These are phyloP conservation scores for Pestalotiopsis fici DNA, from an alignment of 2,329 filamentous ascomycete species.

Conservation along the genomic window DNA sequence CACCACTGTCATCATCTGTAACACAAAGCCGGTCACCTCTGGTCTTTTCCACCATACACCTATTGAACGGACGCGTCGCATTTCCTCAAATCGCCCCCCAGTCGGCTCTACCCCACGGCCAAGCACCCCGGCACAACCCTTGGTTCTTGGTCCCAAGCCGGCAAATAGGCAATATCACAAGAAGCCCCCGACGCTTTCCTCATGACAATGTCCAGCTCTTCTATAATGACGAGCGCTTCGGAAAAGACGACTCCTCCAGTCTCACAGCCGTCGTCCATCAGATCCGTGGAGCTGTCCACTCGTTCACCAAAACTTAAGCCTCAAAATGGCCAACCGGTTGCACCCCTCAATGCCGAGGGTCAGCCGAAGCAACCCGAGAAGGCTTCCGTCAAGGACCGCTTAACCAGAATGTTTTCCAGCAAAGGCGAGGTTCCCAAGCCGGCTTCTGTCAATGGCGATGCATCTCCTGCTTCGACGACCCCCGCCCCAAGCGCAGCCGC, in stretches of 20 bases:
- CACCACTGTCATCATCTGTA: constrained; percentile 16
- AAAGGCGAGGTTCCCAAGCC: constrained; percentile 48
- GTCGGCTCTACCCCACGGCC: constrained; percentile 8
- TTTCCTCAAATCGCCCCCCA: neutral
- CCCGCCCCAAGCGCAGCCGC: constrained; percentile 27
- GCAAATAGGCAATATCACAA: neutral
- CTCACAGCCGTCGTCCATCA: constrained; percentile 33
- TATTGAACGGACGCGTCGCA: neutral
- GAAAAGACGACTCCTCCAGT: constrained; percentile 29
- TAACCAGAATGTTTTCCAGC: constrained; percentile 66
- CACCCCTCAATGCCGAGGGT: constrained; percentile 28
- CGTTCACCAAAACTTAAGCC: constrained; percentile 28
- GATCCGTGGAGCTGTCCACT: constrained; percentile 29
- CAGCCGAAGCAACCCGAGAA: constrained; percentile 49
- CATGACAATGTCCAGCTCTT: constrained; percentile 10
- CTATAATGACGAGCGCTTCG: constrained; percentile 32
- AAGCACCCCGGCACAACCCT: constrained; percentile 3
- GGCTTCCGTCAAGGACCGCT: constrained; percentile 62
- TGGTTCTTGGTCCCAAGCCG: neutral
- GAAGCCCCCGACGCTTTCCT: constrained; percentile 12
- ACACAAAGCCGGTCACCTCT: neutral
- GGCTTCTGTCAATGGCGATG: constrained; percentile 24
- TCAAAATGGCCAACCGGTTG: constrained; percentile 28
- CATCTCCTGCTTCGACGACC: constrained; percentile 25
- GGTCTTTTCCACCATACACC: neutral